Evolutionary conservation across 2,329 filamentous ascomycete species (phyloP), one percentile per base, ranked within the genome.

Genomic region (Microdochium bolleyi): DNA sequence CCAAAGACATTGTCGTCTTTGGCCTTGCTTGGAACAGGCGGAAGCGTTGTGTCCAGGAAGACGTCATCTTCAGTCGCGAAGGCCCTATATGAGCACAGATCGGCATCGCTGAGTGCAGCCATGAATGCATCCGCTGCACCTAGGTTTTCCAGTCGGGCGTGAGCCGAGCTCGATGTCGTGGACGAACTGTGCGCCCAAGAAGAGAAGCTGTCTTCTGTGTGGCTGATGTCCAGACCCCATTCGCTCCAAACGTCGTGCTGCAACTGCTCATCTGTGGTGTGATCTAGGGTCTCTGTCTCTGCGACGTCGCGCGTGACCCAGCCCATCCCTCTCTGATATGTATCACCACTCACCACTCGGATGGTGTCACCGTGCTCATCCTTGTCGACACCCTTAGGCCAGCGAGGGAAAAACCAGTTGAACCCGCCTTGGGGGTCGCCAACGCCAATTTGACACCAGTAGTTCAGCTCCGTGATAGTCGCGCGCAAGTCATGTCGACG

Each of bases 361-460:
- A 92, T 75, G 10, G 78, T 79, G 52, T 88, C 77, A 2, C 87
- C 85, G 48, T 84, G 67, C 51, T 80, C 73, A 60, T 92, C 85
- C 2, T 85, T 62, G 61, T 92, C 88, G 24, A 76, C 76, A 0
- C 88, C 88, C 48, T 78, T 80, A 9, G 89, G 88, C 83, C 85
- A 92, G 53, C 86, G 79, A 49, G 86, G 82, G 60, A 87, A 84
- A 61, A 95, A 89, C 92, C 95, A 99, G 61, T 92, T 88, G 48
- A 95, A 80, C 0, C 94, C 92, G 21, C 88, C 88, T 60, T 88
- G 88, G n/a, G 83, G 77, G 64, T 96, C 94, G 4, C 94, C 95
- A 10, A 99, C 83, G 0, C 87, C 90, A 70, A 97, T 91, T 66
- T 99, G 94, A 66, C 95, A 99, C 92, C 92, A 99, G 65, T 95